phyloP scores from a whole-genome alignment of 345 rosid species.

The Salix arbutifolia region DNA sequence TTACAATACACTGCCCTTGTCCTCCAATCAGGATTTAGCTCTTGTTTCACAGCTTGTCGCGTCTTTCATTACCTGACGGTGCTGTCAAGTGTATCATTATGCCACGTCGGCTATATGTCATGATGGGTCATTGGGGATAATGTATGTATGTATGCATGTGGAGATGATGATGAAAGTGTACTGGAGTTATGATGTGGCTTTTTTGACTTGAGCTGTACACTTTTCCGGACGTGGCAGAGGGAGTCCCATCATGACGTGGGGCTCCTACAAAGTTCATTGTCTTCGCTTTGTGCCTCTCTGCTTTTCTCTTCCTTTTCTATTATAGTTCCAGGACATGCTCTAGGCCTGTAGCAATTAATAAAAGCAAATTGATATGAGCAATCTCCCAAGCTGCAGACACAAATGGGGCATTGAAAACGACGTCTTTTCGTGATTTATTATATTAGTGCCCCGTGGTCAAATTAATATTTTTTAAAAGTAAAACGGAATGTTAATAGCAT shows the following conservation, averaged over 20 bases:
- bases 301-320: background rate
- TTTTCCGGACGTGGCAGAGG: background rate
- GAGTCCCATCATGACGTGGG: constrained; percentile 14
- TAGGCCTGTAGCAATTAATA: background rate
- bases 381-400: background rate
- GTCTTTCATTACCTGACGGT: background rate
- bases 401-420: background rate
- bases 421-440: background rate
- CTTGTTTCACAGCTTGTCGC: background rate
- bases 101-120: background rate
- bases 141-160: background rate
- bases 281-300: background rate
- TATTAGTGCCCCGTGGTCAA: too few species aligned
- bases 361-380: background rate
- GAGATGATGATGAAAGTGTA: background rate
- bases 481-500: too few species aligned
- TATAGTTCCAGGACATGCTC: background rate
- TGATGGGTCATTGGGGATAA: background rate
- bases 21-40: background rate
- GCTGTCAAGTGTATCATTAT: background rate
- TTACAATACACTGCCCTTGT: background rate
- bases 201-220: too few species aligned
- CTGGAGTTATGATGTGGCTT: background rate
- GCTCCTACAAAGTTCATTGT: background rate
- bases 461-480: too few species aligned